phyloP scores from a whole-genome alignment of 1,284 basidiomycete genomes.

The Takashimella tepidaria region DNA sequence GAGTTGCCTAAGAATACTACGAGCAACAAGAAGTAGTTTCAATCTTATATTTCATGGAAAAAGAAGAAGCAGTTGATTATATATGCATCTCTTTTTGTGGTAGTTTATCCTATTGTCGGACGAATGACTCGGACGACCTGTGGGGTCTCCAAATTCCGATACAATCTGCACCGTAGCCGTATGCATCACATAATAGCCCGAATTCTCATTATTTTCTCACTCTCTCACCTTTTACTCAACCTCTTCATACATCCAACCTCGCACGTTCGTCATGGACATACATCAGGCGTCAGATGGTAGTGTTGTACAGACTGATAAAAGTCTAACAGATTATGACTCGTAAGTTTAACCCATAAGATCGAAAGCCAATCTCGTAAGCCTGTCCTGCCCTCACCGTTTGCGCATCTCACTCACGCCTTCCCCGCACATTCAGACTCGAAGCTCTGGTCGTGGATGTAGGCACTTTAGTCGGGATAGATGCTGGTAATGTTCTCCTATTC shows the following conservation, averaged over 20 bases:
- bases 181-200: too few species aligned
- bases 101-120: too few species aligned
- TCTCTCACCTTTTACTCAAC: background rate
- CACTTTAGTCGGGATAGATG: constrained; percentile 16
- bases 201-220: too few species aligned
- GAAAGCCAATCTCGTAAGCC: too few species aligned
- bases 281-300: constrained; percentile 40
- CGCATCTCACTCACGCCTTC: background rate
- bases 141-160: background rate
- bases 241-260: background rate
- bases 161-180: too few species aligned
- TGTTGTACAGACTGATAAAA: constrained; percentile 23
- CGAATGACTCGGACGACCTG: too few species aligned
- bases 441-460: constrained; percentile 29
- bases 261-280: constrained; percentile 30
- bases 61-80: too few species aligned
- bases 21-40: constrained; percentile 33
- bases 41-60: too few species aligned
- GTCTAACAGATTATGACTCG: constrained; percentile 34
- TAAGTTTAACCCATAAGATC: constrained; percentile 14
- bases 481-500: constrained; percentile 40
- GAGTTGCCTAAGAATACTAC: constrained; percentile 43
- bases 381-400: too few species aligned
- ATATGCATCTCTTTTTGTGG: too few species aligned
- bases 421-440: constrained; percentile 30